These are phyloP conservation scores for Kuraishia hungarica DNA, from an alignment of 805 yeast genomes.

Conservation along the genomic window DNA sequence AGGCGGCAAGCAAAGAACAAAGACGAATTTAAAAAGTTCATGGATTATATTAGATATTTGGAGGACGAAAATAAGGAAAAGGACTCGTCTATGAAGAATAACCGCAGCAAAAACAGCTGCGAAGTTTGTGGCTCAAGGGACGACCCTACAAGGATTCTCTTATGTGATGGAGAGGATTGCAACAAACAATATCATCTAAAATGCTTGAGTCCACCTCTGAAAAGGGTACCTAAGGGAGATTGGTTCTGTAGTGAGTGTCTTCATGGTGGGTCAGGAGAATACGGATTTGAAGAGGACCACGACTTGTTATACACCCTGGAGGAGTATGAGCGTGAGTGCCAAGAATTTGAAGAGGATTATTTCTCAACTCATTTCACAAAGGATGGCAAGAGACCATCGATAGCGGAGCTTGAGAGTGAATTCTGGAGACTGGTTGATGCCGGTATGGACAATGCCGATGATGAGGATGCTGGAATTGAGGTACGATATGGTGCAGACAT, in stretches of 20 bases:
- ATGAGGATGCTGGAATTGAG: conserved; percentile 36
- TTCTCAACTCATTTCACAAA: conserved; percentile 23
- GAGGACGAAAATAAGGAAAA: conserved; percentile 1
- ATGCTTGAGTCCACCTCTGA: conserved; percentile 55
- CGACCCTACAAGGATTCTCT: conserved; percentile 36
- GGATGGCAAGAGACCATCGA: conserved; percentile 22
- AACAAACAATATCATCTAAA: conserved; percentile 56
- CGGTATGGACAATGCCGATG: conserved; percentile 21
- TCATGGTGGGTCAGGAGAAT: conserved; percentile 73
- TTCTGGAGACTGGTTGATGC: conserved; percentile 49
- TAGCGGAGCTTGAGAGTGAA: conserved; percentile 44
- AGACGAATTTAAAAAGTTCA: conserved; percentile 8
- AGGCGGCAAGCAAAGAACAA: conserved; percentile 6
- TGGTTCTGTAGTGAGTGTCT: conserved; percentile 85
- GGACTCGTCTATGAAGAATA: conserved; percentile 4
- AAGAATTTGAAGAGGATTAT: conserved; percentile 35
- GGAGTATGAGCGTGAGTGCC: conserved; percentile 53
- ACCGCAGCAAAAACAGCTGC: conserved; percentile 5
- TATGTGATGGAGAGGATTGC: conserved; percentile 74
- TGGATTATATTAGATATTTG: conserved; percentile 12
- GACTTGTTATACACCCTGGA: conserved; percentile 36
- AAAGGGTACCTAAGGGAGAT: conserved; percentile 41
- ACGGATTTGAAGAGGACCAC: conserved; percentile 69
- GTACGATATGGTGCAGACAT: conserved; percentile 85
- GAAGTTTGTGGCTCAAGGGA: conserved; percentile 36